These are phyloP conservation scores for Phlyctochytrium planicorne DNA, from an alignment of 192 early-diverging fungal species.

Conservation along the genomic window DNA sequence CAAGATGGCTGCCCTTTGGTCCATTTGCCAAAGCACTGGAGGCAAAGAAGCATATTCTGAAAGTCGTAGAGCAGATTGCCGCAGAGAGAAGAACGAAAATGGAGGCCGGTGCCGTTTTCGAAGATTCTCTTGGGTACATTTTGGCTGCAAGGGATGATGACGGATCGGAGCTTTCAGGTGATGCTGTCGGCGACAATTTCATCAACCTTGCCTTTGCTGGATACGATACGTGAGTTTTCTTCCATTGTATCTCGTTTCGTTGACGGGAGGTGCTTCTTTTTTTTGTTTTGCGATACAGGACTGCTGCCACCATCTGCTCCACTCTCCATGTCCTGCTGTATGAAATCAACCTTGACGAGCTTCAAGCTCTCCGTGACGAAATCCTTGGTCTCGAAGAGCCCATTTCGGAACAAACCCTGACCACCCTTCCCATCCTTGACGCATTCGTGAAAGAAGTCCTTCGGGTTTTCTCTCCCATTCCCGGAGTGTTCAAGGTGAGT, in stretches of 20 bases:
- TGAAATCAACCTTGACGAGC: slow-evolving; percentile 12
- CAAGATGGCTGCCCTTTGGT: background rate
- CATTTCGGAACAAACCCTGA: background rate
- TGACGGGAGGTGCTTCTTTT: background rate
- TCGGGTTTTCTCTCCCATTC: slow-evolving; percentile 4
- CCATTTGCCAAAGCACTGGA: slow-evolving; percentile 10
- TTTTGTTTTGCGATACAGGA: background rate
- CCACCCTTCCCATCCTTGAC: slow-evolving; percentile 18
- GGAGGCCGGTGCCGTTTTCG: background rate
- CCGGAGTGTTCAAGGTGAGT: background rate
- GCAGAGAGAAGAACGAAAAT: background rate
- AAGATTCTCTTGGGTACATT: slow-evolving; percentile 14
- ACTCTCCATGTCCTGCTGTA: slow-evolving; percentile 11
- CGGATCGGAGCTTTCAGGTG: slow-evolving; percentile 8
- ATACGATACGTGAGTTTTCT: slow-evolving; percentile 6
- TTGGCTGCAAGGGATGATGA: background rate
- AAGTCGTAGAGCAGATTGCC: slow-evolving; percentile 1
- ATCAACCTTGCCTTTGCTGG: slow-evolving; percentile 13
- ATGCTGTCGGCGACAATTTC: slow-evolving; percentile 16
- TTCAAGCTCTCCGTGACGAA: background rate
- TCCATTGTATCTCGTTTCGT: background rate
- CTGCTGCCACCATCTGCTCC: slow-evolving; percentile 13
- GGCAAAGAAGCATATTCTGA: slow-evolving; percentile 4
- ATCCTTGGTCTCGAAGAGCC: background rate
- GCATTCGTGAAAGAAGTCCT: slow-evolving; percentile 24